phyloP scores from a whole-genome alignment of 1,284 basidiomycete species.

The Malassezia nana region DNA sequence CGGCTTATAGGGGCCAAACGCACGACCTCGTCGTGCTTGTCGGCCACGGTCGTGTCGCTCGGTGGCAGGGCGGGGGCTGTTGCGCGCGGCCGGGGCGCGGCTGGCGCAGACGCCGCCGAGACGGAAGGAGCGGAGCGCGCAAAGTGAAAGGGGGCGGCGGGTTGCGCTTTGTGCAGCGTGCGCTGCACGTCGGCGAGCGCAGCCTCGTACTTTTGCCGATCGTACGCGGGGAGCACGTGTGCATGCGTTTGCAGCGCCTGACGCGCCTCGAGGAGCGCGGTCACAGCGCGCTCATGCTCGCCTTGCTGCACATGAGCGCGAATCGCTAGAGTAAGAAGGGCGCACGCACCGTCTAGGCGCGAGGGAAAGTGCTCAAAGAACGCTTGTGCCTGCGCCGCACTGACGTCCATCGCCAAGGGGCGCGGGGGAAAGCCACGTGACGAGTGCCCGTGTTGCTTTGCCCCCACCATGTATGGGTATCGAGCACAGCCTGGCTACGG shows the following conservation, averaged over 20 bases:
- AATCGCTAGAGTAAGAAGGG: neutral
- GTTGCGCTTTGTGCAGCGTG: neutral
- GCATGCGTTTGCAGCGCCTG: constrained; percentile 6
- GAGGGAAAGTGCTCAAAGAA: constrained; percentile 10
- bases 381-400: constrained; percentile 7
- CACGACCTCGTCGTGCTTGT: neutral
- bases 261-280: constrained; percentile 11
- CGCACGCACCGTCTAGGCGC: constrained; percentile 6
- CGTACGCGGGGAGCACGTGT: constrained; percentile 7
- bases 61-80: neutral
- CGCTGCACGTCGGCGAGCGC: constrained; percentile 8
- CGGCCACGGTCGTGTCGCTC: neutral
- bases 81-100: neutral
- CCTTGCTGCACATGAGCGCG: neutral
- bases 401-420: constrained; percentile 1
- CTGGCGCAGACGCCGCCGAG: neutral
- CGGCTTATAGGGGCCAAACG: neutral
- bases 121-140: neutral
- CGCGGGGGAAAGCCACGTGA: neutral
- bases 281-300: neutral
- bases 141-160: neutral
- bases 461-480: constrained; percentile 1
- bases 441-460: neutral
- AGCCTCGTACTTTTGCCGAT: constrained; percentile 11
- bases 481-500: constrained; percentile 5